phyloP scores from a whole-genome alignment of 2,329 filamentous ascomycete genomes.

The Dendryphion nanum region DNA sequence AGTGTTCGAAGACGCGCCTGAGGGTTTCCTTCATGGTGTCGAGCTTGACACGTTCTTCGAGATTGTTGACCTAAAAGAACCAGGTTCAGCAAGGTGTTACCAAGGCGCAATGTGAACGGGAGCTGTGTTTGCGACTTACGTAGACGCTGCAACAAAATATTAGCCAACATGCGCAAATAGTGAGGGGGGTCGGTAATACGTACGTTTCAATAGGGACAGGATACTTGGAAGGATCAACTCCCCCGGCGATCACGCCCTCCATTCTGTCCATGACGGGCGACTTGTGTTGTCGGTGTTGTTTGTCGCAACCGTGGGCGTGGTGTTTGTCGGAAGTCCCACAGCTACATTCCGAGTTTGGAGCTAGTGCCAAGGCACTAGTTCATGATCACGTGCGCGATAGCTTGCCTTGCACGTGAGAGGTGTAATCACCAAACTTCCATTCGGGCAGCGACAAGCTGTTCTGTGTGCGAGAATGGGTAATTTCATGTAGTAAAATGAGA shows the following conservation, averaged over 20 bases:
- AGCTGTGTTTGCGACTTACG: slow-evolving; percentile 20
- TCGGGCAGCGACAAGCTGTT: too few species aligned
- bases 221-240: slow-evolving; percentile 31
- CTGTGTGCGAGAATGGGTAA: too few species aligned
- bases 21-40: slow-evolving; percentile 80
- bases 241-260: slow-evolving; percentile 28
- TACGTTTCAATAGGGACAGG: slow-evolving; percentile 38
- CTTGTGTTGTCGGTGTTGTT: background rate
- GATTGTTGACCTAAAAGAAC: slow-evolving; percentile 5
- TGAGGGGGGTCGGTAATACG: slow-evolving; percentile 8
- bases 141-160: slow-evolving; percentile 32
- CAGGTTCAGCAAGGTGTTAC: slow-evolving; percentile 1
- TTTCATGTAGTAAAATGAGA: too few species aligned
- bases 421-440: too few species aligned
- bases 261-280: slow-evolving; percentile 33
- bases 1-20: slow-evolving; percentile 78
- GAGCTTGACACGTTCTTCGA: slow-evolving; percentile 40
- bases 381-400: too few species aligned
- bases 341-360: too few species aligned
- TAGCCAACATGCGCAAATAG: slow-evolving; percentile 18
- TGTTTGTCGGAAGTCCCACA: too few species aligned
- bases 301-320: too few species aligned
- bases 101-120: slow-evolving; percentile 4
- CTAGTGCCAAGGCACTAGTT: too few species aligned
- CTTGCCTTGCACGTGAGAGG: too few species aligned